A percentile compares a stretch with the other conserved stretches of the same genome.
phyloP scores from a whole-genome alignment of 2,329 filamentous ascomycete species.

The Paraconiothyrium sp. region DNA sequence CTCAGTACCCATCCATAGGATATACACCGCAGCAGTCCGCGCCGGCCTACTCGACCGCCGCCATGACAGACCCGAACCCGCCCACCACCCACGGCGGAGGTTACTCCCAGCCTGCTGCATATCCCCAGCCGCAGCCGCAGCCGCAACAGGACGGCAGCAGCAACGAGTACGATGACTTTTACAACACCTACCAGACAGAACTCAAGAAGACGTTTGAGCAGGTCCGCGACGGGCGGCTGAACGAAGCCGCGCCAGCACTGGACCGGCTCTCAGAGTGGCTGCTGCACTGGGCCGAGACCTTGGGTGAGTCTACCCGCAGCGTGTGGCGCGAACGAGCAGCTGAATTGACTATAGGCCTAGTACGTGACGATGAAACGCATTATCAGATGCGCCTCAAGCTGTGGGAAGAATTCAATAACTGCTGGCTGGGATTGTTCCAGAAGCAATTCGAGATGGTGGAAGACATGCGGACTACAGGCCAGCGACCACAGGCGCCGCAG shows the following conservation, averaged over 20 bases:
- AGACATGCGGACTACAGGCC: conserved; percentile 66
- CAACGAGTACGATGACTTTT: conserved; percentile 71
- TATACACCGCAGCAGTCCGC: conserved; percentile 70
- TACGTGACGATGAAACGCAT: conserved; percentile 80
- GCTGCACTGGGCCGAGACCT: conserved; percentile 69
- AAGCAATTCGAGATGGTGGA: conserved; percentile 80
- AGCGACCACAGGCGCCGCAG: conserved; percentile 66
- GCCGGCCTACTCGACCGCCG: conserved; percentile 60
- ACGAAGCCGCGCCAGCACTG: conserved; percentile 67
- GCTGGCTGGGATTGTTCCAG: conserved; percentile 85
- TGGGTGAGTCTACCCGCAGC: conserved; percentile 64
- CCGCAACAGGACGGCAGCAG: conserved; percentile 47
- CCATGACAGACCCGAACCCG: conserved; percentile 62
- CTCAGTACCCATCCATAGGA: conserved; percentile 66
- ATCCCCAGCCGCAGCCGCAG: conserved; percentile 34
- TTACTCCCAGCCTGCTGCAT: conserved; percentile 42
- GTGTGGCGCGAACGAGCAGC: conserved; percentile 46
- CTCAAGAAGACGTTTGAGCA: conserved; percentile 74
- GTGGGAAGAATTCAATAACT: conserved; percentile 95
- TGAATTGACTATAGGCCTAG: conserved; percentile 72
- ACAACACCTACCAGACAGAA: conserved; percentile 67
- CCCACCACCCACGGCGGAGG: conserved; percentile 49
- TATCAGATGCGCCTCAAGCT: conserved; percentile 81
- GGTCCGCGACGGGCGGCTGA: conserved; percentile 69
- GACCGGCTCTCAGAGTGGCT: conserved; percentile 73